Percentiles rank a stretch among this genome's conserved stretches.
phyloP scores from a whole-genome alignment of 108 stramenopile species.

The Parietichytrium sp. region DNA sequence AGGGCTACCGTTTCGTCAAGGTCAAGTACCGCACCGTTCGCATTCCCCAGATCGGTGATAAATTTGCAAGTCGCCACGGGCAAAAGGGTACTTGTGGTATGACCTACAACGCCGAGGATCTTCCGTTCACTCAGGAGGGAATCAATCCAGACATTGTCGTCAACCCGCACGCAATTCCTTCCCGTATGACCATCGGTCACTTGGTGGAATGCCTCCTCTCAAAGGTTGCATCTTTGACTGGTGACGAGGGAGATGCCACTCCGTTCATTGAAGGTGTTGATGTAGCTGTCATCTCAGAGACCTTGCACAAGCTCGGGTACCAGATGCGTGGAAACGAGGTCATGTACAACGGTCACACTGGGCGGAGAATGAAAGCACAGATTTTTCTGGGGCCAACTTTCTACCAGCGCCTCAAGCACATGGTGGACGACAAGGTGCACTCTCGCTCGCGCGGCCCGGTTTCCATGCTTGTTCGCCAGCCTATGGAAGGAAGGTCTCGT shows the following conservation, averaged over 20 bases:
- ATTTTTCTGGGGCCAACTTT: slow-evolving; percentile 96
- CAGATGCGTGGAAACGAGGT: slow-evolving; percentile 96
- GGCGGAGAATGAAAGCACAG: slow-evolving; percentile 87
- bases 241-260: slow-evolving; percentile 88
- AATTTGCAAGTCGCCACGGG: slow-evolving; percentile 96
- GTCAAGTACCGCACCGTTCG: slow-evolving; percentile 93
- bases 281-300: slow-evolving; percentile 70
- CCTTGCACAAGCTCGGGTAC: slow-evolving; percentile 81
- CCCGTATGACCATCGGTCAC: slow-evolving; percentile 99
- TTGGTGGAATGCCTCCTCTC: slow-evolving; percentile 93
- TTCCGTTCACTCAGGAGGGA: slow-evolving; percentile 95
- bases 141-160: slow-evolving; percentile 96
- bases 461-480: slow-evolving; percentile 96
- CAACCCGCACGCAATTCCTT: slow-evolving; percentile 99
- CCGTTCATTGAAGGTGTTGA: slow-evolving; percentile 94
- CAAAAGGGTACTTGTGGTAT: slow-evolving; percentile 99
- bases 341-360: slow-evolving; percentile 87
- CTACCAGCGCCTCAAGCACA: slow-evolving; percentile 99
- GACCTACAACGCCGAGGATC: slow-evolving; percentile 87
- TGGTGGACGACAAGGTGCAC: slow-evolving; percentile 99
- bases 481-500: slow-evolving; percentile 96
- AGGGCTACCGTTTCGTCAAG: slow-evolving; percentile 93
- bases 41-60: slow-evolving; percentile 96
- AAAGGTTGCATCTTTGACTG: slow-evolving; percentile 87
- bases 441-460: slow-evolving; percentile 94